Conservation (phyloP, 2,329 filamentous ascomycete genomes). For the Diplodia corticola region DNA sequence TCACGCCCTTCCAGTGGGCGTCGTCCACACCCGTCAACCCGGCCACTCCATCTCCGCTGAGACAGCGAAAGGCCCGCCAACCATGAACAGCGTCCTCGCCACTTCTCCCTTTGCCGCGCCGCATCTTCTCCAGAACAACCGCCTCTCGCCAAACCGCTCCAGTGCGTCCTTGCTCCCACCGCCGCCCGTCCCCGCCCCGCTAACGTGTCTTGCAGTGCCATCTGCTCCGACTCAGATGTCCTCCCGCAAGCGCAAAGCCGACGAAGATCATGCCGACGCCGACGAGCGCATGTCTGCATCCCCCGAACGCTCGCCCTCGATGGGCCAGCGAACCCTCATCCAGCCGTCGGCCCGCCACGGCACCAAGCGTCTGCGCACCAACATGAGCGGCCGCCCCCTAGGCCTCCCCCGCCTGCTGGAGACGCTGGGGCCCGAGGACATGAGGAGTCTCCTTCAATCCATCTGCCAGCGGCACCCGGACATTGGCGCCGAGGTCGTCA, state of each 20-base stretch:
- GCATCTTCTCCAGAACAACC: conserved; percentile 62
- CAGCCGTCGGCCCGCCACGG: conserved; percentile 48
- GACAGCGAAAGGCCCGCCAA: conserved; percentile 20
- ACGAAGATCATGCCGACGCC: conserved; percentile 61
- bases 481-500: conserved; percentile 80
- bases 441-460: conserved; percentile 82
- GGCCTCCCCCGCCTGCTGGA: conserved; percentile 80
- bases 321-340: conserved; percentile 66
- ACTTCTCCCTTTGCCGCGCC: conserved; percentile 60
- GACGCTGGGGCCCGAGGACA: conserved; percentile 81
- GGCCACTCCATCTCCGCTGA: conserved; percentile 8
- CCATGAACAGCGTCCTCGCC: conserved; percentile 63
- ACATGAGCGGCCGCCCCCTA: conserved; percentile 67
- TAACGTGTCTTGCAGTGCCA: conserved; percentile 36
- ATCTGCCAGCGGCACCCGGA: conserved; percentile 89
- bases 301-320: conserved; percentile 76
- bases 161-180: conserved; percentile 47
- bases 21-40: conserved; percentile 2
- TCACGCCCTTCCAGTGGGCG: conserved; percentile 1
- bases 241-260: conserved; percentile 82
- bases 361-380: conserved; percentile 66
- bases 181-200: conserved; percentile 18
- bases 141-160: conserved; percentile 60
- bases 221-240: conserved; percentile 47
- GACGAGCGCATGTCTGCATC: conserved; percentile 91